A percentile compares a stretch with the other conserved stretches of the same genome.
These are phyloP conservation scores for Sistotremastrum niveocremeum DNA, from an alignment of 768 basidiomycete species.

Conservation along the genomic window DNA sequence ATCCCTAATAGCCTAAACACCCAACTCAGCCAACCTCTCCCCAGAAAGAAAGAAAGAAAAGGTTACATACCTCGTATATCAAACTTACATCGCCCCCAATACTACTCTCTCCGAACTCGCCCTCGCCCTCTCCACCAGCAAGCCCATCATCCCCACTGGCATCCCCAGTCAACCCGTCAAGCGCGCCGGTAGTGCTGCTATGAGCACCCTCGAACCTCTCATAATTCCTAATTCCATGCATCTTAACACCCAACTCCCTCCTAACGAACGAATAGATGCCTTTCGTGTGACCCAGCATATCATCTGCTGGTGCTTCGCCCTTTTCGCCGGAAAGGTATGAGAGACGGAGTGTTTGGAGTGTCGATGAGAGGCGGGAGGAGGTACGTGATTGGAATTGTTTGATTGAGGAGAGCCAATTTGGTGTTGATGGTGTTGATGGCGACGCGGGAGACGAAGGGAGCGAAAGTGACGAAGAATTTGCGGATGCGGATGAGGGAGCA, in stretches of 20 bases:
- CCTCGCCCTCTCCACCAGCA: neutral
- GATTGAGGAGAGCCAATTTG: neutral
- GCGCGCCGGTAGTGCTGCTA: neutral
- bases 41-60: neutral
- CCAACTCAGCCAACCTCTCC: neutral
- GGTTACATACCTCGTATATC: constrained; percentile 50
- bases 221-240: constrained; percentile 70
- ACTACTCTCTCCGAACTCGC: constrained; percentile 43
- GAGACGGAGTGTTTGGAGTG: constrained; percentile 22
- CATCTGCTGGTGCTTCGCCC: constrained; percentile 54
- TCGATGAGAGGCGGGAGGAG: too few relatives aligned
- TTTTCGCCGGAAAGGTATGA: constrained; percentile 46
- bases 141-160: too few relatives aligned
- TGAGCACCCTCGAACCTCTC: constrained; percentile 7
- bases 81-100: constrained; percentile 57
- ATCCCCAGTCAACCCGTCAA: too few relatives aligned
- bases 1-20: constrained; percentile 42
- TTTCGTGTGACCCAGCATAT: constrained; percentile 52
- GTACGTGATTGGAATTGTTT: neutral
- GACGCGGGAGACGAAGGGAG: neutral
- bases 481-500: too few relatives aligned
- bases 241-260: constrained; percentile 53
- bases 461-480: neutral
- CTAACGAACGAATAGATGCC: constrained; percentile 71
- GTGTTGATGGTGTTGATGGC: neutral